Conservation (phyloP, 768 basidiomycete genomes). For the Trametes elegans region DNA sequence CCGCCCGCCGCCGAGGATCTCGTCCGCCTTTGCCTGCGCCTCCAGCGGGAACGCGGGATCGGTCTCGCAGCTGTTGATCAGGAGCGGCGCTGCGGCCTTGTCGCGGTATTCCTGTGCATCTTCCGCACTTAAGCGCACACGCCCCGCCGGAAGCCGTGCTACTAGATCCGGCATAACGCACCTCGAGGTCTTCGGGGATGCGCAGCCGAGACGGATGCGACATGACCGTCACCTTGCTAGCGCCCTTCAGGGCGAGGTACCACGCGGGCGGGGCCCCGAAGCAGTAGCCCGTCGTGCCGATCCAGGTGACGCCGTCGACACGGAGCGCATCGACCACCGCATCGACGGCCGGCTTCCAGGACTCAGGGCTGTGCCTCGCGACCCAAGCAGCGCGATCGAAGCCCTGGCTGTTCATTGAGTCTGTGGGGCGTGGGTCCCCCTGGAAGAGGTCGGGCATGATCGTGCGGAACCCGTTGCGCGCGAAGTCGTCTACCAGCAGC, state of each 20-base stretch:
- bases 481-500: constrained; percentile 34
- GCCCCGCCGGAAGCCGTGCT: too few species aligned
- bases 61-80: constrained; percentile 41
- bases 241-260: constrained; percentile 43
- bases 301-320: constrained; percentile 36
- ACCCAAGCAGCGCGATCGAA: constrained; percentile 37
- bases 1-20: constrained; percentile 37
- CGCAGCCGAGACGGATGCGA: constrained; percentile 47
- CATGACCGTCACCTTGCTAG: constrained; percentile 38
- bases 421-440: constrained; percentile 23
- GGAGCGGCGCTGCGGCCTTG: constrained; percentile 37
- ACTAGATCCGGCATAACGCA: constrained; percentile 1
- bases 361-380: constrained; percentile 31
- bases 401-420: constrained; percentile 6
- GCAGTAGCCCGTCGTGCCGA: constrained; percentile 45
- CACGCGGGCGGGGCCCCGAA: constrained; percentile 44
- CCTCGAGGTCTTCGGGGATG: constrained; percentile 39
- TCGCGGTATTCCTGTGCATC: constrained; percentile 34
- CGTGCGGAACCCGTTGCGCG: constrained; percentile 31
- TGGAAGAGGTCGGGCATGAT: constrained; percentile 30
- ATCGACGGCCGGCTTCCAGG: constrained; percentile 37
- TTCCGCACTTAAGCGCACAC: too few species aligned
- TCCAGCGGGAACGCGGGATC: constrained; percentile 35
- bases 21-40: constrained; percentile 33
- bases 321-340: constrained; percentile 37